Evolutionary conservation across 164 flowering plant species (phyloP), one percentile per base, ranked within the genome.

Genomic region (Tinospora cordifolia): DNA sequence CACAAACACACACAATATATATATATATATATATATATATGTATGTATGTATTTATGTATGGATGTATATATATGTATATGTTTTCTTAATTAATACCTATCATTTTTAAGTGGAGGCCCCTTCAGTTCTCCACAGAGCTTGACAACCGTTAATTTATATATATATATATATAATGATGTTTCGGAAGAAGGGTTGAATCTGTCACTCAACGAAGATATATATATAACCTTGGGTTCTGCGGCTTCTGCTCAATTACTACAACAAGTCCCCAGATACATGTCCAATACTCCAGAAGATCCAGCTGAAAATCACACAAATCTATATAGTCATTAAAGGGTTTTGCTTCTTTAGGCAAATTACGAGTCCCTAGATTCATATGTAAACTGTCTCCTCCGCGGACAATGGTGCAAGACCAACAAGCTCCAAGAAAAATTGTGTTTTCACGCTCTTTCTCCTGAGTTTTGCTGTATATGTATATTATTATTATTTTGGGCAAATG

Each of bases 221-320:
- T 54, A 44, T 54, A 21, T 4, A 24, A 19, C n/a, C 60, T 54
- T 54, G 60, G 60, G 60, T n/a, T 54, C 7, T 54, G 60, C 22
- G 21, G 60, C 22, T n/a, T 54, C 24, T 54, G 60, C 22, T 54
- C 24, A n/a, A 1, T 54, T 54, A 54, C 22, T 47, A 19, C 60
- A 54, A n/a, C 60, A 54, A 54, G 60, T 54, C 60, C 60, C 60
- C n/a, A 54, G 60, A 30, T 30, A 54, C 60, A 21, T 21, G 60
- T 14, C 59, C 21, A 51, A 3, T 19, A n/a, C 60, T 44, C 47
- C 12, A 54, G 60, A 54, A 54, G 60, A 54, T 54, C 24, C 60
- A 54, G 60, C n/a, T n/a, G 24, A 22, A 54, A 21, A 51, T 51
- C 60, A 54, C 24, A 54, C 60, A 19, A 54, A 54, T 54, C 60